Evolutionary conservation across 2,329 filamentous ascomycete species (phyloP).

Genomic region (Aspergillus sergii): DNA sequence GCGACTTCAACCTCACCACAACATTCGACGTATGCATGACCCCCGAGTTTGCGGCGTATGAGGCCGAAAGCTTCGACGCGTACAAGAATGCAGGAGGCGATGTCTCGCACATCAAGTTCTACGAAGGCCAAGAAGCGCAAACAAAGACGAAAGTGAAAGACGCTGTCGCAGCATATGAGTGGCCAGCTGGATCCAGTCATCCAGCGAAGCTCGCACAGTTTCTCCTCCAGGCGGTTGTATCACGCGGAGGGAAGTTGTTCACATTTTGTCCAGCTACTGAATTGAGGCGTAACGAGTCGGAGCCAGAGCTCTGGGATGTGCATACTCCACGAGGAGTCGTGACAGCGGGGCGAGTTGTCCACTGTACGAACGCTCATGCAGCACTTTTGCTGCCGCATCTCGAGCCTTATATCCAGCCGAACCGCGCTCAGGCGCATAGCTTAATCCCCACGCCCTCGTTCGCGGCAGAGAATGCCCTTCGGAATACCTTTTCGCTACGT

Average conservation of each 20-base stretch:
- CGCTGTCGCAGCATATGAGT: constrained; percentile 53
- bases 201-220: constrained; percentile 55
- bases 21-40: constrained; percentile 50
- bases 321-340: constrained; percentile 18
- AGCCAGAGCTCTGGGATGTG: not conserved
- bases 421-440: not conserved
- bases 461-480: constrained; percentile 23
- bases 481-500: constrained; percentile 49
- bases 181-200: constrained; percentile 54
- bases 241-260: constrained; percentile 44
- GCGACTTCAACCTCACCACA: not conserved
- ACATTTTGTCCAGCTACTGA: constrained; percentile 47
- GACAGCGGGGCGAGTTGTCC: constrained; percentile 21
- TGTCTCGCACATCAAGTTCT: not conserved
- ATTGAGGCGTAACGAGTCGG: constrained; percentile 18
- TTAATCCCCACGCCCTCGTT: not conserved
- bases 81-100: constrained; percentile 46
- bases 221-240: constrained; percentile 43
- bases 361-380: constrained; percentile 31
- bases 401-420: constrained; percentile 40
- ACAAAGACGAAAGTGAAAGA: constrained; percentile 34
- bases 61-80: constrained; percentile 42
- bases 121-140: not conserved
- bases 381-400: constrained; percentile 24
- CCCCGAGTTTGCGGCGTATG: constrained; percentile 49